Evolutionary conservation across 148 eudicot genomes (phyloP).

Genomic region (Rhododendron mucronatum): DNA sequence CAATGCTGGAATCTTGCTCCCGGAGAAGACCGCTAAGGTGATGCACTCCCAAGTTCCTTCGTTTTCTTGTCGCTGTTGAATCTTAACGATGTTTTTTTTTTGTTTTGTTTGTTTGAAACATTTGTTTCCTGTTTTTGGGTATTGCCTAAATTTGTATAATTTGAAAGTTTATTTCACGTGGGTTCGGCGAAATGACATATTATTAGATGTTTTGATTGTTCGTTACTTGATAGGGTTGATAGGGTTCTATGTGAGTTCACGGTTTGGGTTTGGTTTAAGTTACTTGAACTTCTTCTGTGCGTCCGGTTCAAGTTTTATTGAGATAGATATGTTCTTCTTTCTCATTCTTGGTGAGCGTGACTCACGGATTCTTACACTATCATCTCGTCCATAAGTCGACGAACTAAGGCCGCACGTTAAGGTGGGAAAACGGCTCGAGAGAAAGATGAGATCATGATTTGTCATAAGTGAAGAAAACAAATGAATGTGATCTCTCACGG

Average conservation of each 20-base stretch:
- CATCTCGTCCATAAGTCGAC: not conserved
- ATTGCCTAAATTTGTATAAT: not conserved
- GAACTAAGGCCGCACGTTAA: not conserved
- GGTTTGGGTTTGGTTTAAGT: not conserved
- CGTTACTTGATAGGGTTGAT: not conserved
- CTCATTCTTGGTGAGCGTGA: not conserved
- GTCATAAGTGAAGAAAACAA: not conserved
- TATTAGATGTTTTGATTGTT: not conserved
- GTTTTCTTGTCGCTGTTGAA: not conserved
- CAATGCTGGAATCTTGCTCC: conserved; percentile 62
- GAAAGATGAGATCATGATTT: not conserved
- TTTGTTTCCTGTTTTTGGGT: not conserved
- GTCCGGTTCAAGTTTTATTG: not conserved
- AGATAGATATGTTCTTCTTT: no score
- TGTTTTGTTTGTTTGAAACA: not conserved
- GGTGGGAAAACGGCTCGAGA: not conserved
- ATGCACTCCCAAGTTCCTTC: no score
- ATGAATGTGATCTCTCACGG: not conserved
- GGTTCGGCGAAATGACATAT: not conserved
- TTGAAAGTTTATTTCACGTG: not conserved
- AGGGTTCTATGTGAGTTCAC: not conserved
- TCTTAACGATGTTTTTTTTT: not conserved
- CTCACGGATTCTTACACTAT: not conserved
- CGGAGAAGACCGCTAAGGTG: conserved; percentile 64
- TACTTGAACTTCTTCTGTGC: not conserved